Evolutionary conservation across 768 basidiomycete genomes (phyloP).

Genomic region (Sarcodon aspratus): DNA sequence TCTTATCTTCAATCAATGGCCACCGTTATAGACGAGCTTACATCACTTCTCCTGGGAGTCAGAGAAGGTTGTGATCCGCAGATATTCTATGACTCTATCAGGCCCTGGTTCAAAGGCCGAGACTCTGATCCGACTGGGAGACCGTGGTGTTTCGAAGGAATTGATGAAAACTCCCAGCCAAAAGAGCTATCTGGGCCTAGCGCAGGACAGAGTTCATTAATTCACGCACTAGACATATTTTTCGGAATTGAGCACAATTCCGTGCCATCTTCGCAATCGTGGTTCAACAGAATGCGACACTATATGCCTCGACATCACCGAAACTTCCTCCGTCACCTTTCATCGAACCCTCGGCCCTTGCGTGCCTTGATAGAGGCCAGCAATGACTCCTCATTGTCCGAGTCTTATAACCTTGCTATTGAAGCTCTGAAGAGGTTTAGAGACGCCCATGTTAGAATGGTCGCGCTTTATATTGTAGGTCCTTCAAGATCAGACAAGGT

Average conservation of each 20-base stretch:
- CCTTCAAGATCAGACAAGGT: constrained; percentile 15
- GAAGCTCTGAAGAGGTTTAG: constrained; percentile 40
- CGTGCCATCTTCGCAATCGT: constrained; percentile 20
- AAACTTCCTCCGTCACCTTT: constrained; percentile 41
- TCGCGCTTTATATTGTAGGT: constrained; percentile 41
- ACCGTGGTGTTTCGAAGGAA: constrained; percentile 35
- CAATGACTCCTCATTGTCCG: constrained; percentile 11
- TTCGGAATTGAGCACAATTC: constrained; percentile 34
- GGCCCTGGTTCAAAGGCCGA: constrained; percentile 56
- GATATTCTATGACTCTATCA: constrained; percentile 44
- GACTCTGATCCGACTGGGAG: constrained; percentile 20
- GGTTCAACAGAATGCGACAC: constrained; percentile 42
- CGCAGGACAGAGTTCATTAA: constrained; percentile 51
- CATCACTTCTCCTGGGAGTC: constrained; percentile 47
- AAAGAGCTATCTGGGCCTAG: constrained; percentile 42
- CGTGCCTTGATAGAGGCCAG: constrained; percentile 27
- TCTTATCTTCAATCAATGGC: constrained; percentile 56
- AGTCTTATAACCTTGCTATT: constrained; percentile 39
- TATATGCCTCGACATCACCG: constrained; percentile 58
- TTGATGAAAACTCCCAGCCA: constrained; percentile 21
- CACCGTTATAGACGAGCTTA: constrained; percentile 52
- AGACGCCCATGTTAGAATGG: constrained; percentile 47
- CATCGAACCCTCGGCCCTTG: constrained; percentile 33
- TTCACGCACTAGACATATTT: constrained; percentile 44
- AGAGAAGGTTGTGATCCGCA: constrained; percentile 63